These are phyloP conservation scores for Balansia obtecta DNA, from an alignment of 2,329 filamentous ascomycete species.

Conservation along the genomic window DNA sequence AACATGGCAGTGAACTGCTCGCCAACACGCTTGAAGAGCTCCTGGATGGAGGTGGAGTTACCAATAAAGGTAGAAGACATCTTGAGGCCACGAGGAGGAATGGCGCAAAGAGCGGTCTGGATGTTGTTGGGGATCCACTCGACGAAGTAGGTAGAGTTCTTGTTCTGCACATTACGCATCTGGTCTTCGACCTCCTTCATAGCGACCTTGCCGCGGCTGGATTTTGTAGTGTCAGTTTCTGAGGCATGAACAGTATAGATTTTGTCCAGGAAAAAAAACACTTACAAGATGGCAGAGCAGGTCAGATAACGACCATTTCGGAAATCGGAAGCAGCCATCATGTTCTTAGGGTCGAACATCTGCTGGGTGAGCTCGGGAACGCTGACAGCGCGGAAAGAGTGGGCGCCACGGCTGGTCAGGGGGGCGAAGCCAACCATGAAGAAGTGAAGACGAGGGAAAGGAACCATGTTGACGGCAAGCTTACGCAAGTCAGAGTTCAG, in stretches of 20 bases:
- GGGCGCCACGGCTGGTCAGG: conserved; percentile 71
- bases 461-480: conserved; percentile 99
- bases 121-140: conserved; percentile 99
- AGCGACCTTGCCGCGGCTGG: conserved; percentile 90
- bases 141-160: conserved; percentile 99
- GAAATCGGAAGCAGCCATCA: conserved; percentile 99
- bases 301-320: conserved; percentile 99
- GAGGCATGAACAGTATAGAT: not conserved
- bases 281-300: conserved; percentile 95
- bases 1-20: conserved; percentile 99
- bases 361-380: conserved; percentile 98
- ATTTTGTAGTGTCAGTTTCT: conserved; percentile 7
- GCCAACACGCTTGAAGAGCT: conserved; percentile 99
- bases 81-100: conserved; percentile 92
- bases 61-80: conserved; percentile 99
- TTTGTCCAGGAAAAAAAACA: conserved; percentile 11
- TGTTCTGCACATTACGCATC: conserved; percentile 99
- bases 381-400: conserved; percentile 95
- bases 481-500: conserved; percentile 99
- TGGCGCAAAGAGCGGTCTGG: conserved; percentile 97
- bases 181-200: conserved; percentile 99
- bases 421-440: conserved; percentile 99
- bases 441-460: conserved; percentile 99
- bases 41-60: conserved; percentile 99
- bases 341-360: conserved; percentile 99